These are phyloP conservation scores for Solanum neorickii DNA, from an alignment of 257 asterid species.

Conservation along the genomic window DNA sequence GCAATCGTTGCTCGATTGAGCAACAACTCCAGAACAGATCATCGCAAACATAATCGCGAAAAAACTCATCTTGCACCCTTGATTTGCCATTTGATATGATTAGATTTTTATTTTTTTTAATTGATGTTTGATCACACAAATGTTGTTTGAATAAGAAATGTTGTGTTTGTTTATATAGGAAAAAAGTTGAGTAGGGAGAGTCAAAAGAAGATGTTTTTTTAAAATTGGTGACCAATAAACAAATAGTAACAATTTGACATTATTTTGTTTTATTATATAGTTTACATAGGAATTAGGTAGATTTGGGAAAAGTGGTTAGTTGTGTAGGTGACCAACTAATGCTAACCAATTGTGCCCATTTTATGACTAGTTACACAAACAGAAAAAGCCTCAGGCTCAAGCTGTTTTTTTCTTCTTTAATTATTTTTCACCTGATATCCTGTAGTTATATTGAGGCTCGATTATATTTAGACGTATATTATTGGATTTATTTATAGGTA, in stretches of 20 bases:
- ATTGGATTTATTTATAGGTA: fast-evolving
- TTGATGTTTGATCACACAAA: not conserved
- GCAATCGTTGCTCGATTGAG: slow-evolving; percentile 66
- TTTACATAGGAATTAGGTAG: not conserved
- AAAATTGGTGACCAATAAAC: not conserved
- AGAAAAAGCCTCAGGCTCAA: not conserved
- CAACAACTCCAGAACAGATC: slow-evolving; percentile 21
- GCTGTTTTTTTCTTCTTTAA: not conserved
- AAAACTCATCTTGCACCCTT: slow-evolving; percentile 12
- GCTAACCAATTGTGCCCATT: not conserved
- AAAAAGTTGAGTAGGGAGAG: not conserved
- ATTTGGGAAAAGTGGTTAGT: not conserved
- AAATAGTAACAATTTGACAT: not conserved
- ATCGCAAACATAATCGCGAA: slow-evolving; percentile 18
- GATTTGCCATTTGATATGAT: slow-evolving; percentile 24
- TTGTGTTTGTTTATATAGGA: not conserved
- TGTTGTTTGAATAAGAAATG: not conserved
- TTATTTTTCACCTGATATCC: not conserved
- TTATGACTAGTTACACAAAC: not conserved
- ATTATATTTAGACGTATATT: not conserved
- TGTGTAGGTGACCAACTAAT: slow-evolving; percentile 7
- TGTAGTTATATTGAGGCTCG: fast-evolving
- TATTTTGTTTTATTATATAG: not conserved
- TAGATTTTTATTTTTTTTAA: not conserved
- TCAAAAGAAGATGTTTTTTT: not conserved